Evolutionary conservation across 139 green algal species (phyloP), one percentile per base, ranked within the genome.

Genomic region (Marvania coccoides): DNA sequence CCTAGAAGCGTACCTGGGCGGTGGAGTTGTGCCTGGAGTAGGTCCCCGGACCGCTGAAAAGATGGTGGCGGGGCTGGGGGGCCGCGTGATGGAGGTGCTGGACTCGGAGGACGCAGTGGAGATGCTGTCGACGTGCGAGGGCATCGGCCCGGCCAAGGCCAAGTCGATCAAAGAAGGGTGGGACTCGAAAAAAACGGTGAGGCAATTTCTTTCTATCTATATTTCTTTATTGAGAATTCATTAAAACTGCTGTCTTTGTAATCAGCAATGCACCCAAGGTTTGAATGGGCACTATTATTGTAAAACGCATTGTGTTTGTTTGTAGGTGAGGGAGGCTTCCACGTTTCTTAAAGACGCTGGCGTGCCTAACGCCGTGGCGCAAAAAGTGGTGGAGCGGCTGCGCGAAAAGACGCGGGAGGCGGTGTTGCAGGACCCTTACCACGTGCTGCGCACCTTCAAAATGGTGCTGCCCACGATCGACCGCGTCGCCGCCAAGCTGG

Each of bases 1-100:
- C 19, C 29, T 83, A 9, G 65, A 48, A 19, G 56, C 61, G 7
- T 83, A 76, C 40, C 59, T 83, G 19, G 60, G 57, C 9, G 66
- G 77, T 13, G 65, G 51, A 5, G 31, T 38, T 10, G 45, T 83
- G 28, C 33, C 74, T 9, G 76, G 76, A 7, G 78, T 85, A 57
- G 78, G 78, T 2, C 71, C 63, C n/a, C 28, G 34, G 28, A 81
- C 47, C 2, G 78, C 78, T 0, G 19, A 45, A 37, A 29, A 26
- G 12, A 45, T 84, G 59, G 71, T 81, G 4, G 48, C 65, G 2
- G 19, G 3, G 13, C 74, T 39, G 39, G 70, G 70, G 31, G n/a
- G 15, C 1, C 60, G 61, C 47, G 67, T 75, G 1, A 36, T 75
- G 29, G 3, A 47, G 6, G 60, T 78, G 26, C 53, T 84, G 39